A percentile compares a stretch with the other conserved stretches of the same genome.
Conservation (phyloP, 2,329 filamentous ascomycete genomes). For the Peltaster fructicola region DNA sequence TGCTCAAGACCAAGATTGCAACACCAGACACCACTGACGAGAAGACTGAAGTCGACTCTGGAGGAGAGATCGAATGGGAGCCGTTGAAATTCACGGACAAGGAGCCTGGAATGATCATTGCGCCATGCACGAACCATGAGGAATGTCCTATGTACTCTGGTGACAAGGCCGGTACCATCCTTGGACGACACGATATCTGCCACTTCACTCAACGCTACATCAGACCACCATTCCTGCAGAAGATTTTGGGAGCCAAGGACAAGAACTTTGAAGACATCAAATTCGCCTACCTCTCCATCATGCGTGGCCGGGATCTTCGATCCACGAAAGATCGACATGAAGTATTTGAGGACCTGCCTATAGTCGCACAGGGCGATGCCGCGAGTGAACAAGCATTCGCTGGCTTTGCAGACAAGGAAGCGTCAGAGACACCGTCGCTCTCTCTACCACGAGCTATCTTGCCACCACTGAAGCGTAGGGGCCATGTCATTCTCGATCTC, state of each 20-base stretch:
- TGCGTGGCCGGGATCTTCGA: conserved; percentile 51
- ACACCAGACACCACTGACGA: conserved; percentile 36
- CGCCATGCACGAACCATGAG: conserved; percentile 68
- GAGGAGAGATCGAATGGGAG: conserved; percentile 12
- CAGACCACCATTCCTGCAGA: conserved; percentile 65
- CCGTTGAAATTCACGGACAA: conserved; percentile 19
- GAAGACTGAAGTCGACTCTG: conserved; percentile 16
- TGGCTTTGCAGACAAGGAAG: conserved; percentile 41
- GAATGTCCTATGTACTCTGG: conserved; percentile 68
- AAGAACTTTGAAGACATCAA: conserved; percentile 79
- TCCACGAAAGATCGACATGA: conserved; percentile 8
- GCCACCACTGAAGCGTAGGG: conserved; percentile 68
- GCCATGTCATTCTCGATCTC: conserved; percentile 76
- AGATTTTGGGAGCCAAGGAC: conserved; percentile 48
- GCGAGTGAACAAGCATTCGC: conserved; percentile 50
- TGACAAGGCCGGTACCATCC: conserved; percentile 45
- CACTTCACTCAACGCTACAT: conserved; percentile 81
- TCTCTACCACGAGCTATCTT: conserved; percentile 63
- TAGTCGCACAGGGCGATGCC: conserved; percentile 30
- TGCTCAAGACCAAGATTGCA: conserved; percentile 59
- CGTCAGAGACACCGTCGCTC: conserved; percentile 27
- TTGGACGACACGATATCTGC: conserved; percentile 75
- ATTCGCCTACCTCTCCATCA: conserved; percentile 77
- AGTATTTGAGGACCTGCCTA: conserved; percentile 17
- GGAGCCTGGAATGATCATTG: conserved; percentile 44